These are phyloP conservation scores for Nidularia sp. DNA, from an alignment of 768 basidiomycete genomes.

Conservation along the genomic window DNA sequence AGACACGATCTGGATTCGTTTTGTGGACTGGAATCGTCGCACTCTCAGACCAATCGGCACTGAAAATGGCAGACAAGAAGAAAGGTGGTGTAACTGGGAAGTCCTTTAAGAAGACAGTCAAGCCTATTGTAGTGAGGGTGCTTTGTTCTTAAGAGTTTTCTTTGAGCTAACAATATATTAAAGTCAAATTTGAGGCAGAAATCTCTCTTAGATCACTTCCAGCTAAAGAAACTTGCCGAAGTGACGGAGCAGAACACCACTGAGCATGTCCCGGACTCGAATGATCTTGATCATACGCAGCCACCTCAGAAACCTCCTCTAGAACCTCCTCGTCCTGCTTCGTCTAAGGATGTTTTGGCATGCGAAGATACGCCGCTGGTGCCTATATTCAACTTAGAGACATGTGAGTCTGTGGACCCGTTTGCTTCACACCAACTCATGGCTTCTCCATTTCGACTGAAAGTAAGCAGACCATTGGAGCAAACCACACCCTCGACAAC, in stretches of 20 bases:
- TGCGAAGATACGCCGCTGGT: background rate
- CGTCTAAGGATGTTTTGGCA: background rate
- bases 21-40: background rate
- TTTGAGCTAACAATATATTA: no score
- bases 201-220: conserved; percentile 37
- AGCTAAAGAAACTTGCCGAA: conserved; percentile 9
- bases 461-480: no score
- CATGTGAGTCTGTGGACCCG: background rate
- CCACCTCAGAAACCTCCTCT: background rate
- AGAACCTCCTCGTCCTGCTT: background rate
- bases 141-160: no score
- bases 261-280: no score
- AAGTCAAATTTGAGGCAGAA: no score
- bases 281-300: no score
- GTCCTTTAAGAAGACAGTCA: background rate
- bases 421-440: background rate
- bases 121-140: background rate
- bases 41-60: no score
- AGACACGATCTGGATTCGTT: no score
- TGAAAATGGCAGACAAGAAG: background rate
- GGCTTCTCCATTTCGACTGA: no score
- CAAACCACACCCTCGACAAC: background rate
- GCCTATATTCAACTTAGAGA: background rate
- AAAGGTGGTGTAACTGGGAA: background rate
- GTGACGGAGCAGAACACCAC: no score